Evolutionary conservation across 768 basidiomycete species (phyloP), one percentile per base, ranked within the genome.

Genomic region (Xerocomus spinulosus): DNA sequence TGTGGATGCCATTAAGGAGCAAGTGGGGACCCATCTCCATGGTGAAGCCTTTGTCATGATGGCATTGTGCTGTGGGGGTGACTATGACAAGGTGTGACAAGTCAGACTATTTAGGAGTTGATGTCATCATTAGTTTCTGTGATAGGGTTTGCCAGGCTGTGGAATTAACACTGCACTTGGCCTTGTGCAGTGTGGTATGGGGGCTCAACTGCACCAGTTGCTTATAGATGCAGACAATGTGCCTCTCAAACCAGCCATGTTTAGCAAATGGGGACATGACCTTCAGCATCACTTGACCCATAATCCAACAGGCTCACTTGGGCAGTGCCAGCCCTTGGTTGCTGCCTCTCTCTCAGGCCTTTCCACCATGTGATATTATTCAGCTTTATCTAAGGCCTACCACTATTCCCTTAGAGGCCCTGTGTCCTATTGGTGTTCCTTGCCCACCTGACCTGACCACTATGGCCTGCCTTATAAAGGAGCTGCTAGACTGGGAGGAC

Each of bases 51-150:
- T 48, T 26, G 24, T 17, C 3, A 13, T 48, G 24, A 30, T 42
- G 20, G 39, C 39, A 4, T 2, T 48, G 2, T 40, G 37, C 7
- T 48, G 46, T 34, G 39, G 46, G 1, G 46, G 46, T 33, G 46
- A 48, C 15, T 48, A 48, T 82, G 18, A 35, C 8, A 13, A 20
- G 17, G 34, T 35, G 20, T 20, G 18, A 4, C 8, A 18, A 10
- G 7, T 3, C 18, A 35, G 3, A 9, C 12, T 18, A 18, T 9
- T 20, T n/a, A n/a, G n/a, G n/a, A n/a, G 17, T 9, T 20, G 4
- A 9, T 20, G 9, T 20, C 6, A 6, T 35, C 17, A 10, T 18
- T 17, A 9, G 8, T 8, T 34, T 7, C 33, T 34, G n/a, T 17
- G n/a, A 34, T 18, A 34, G 33, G 33, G 33, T 34, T 8, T 34